These are phyloP conservation scores for Solanum chacoense DNA, from an alignment of 305 asterid genomes.

Conservation along the genomic window DNA sequence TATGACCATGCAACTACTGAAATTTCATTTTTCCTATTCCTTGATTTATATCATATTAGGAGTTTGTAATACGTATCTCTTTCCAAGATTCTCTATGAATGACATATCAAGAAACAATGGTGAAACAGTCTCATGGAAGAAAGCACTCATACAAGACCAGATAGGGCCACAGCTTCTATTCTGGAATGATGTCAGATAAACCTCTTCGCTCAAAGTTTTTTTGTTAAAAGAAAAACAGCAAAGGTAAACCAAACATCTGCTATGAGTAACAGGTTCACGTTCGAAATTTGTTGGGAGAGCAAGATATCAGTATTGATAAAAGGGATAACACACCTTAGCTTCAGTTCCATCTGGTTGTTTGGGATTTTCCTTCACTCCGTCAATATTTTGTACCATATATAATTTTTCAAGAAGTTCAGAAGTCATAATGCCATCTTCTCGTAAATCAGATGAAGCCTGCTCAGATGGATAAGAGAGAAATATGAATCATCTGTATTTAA, in stretches of 20 bases:
- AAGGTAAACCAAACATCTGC: neutral
- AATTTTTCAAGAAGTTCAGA: constrained; percentile 56
- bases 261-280: neutral
- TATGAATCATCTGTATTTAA: neutral
- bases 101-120: neutral
- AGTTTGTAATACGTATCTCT: neutral
- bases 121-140: neutral
- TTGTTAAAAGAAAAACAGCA: neutral
- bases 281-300: neutral
- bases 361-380: constrained; percentile 9
- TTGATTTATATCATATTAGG: neutral
- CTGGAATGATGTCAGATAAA: neutral
- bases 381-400: constrained; percentile 19
- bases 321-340: constrained; percentile 1
- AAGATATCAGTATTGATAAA: neutral
- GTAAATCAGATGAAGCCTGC: constrained; percentile 53
- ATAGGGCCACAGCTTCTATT: neutral
- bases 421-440: constrained; percentile 90
- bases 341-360: constrained; percentile 12
- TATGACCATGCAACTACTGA: neutral
- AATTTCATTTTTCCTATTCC: neutral
- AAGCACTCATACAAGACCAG: neutral
- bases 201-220: neutral
- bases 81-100: neutral
- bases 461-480: constrained; percentile 2